Evolutionary conservation across 345 rosid genomes (phyloP).

Genomic region (Salix brachista): DNA sequence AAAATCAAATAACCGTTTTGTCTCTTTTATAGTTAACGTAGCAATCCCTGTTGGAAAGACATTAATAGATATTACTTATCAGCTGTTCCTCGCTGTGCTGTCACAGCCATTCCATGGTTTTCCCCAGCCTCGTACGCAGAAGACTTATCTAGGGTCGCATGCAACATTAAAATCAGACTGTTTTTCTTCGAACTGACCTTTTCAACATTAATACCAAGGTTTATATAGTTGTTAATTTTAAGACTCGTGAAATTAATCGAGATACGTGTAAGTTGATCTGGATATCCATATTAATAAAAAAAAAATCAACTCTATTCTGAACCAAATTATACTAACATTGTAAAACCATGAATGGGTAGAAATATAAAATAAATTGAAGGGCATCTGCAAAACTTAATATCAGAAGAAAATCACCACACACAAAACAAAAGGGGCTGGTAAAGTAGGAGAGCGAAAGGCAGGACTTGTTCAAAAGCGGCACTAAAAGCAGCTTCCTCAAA

Average conservation of each 20-base stretch:
- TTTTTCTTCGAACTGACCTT: background rate
- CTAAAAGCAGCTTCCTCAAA: slow-evolving; percentile 88
- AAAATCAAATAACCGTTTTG: background rate
- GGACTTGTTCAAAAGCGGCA: slow-evolving; percentile 59
- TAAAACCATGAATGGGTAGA: background rate
- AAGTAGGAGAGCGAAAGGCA: slow-evolving; percentile 7
- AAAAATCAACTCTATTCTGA: no score
- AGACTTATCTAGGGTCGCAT: no score
- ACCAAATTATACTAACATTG: no score
- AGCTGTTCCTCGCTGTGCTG: background rate
- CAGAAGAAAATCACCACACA: background rate
- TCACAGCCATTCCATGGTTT: background rate
- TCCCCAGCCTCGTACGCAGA: background rate
- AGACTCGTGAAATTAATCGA: no score
- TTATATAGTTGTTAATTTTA: no score
- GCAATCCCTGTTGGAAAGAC: background rate
- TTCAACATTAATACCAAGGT: no score
- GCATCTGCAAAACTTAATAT: background rate
- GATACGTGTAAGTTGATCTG: no score
- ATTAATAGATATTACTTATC: background rate
- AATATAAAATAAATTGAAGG: background rate
- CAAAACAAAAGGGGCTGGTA: background rate
- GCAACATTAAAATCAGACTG: background rate
- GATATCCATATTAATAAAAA: no score
- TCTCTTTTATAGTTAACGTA: background rate